Evolutionary conservation across 495 filamentous ascomycete genomes (phyloP), one percentile per base, ranked within the genome.

Genomic region (Penicillium parvum): DNA sequence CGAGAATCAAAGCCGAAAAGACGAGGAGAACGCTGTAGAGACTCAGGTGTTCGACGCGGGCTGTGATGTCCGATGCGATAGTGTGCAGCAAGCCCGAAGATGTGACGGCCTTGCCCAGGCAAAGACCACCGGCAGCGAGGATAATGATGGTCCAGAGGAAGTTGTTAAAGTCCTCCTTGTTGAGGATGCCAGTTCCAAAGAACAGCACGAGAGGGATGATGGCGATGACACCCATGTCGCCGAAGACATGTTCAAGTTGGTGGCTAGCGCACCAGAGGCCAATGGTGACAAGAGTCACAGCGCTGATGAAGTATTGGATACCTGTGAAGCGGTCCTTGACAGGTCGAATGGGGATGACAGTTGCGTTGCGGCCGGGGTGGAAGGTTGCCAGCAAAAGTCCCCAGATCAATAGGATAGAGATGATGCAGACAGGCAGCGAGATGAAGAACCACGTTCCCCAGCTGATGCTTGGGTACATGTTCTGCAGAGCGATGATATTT

Each of bases 141-240:
- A 99, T 96, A 69, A 99, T 97, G 66, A 99, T 97, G 18, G 92
- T 99, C 92, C 92, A 99, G 22, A 96, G 84, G 68, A 99, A 99
- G 59, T 99, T 99, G 73, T 99, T 99, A 60, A 99, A 99, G 62
- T 99, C 92, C 67, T 97, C 92, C 63, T 99, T 99, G 19, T 90
- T 99, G 9, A 99, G 77, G 58, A 99, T 95, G 26, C 92, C 92
- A 8, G 90, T 88, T 40, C 92, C 92, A 57, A 97, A 99, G 76
- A 99, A 99, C 23, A 95, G 69, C 26, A 92, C 86, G 28, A 99
- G 81, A 6, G 92, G 92, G 46, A 99, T 86, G 60, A 99, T 94
- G 39, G 92, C 92, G 32, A 99, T 85, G 40, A 99, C 88, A 34
- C 92, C 92, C 92, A 99, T 99, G 58, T 99, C 90, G 21, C 92